These are phyloP conservation scores for Fusarium burgessii DNA, from an alignment of 2,329 filamentous ascomycete species.

Conservation along the genomic window DNA sequence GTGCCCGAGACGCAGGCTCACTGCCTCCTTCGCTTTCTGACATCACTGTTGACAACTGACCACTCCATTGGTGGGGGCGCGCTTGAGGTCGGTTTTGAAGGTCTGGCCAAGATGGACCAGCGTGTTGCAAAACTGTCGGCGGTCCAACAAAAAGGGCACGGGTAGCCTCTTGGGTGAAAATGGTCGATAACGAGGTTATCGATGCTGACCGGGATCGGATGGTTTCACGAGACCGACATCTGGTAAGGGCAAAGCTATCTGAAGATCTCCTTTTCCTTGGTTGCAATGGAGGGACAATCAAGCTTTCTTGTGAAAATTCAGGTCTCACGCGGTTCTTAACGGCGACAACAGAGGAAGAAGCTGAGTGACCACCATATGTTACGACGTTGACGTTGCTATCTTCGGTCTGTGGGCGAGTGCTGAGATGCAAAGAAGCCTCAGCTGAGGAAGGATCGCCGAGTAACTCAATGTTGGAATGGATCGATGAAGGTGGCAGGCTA, in stretches of 20 bases:
- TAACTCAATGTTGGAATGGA: constrained; percentile 64
- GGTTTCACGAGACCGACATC: constrained; percentile 64
- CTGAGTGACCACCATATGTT: constrained; percentile 59
- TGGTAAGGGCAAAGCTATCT: constrained; percentile 63
- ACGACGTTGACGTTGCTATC: constrained; percentile 66
- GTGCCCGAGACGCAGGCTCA: constrained; percentile 61
- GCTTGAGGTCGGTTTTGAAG: constrained; percentile 32
- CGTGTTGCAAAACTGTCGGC: constrained; percentile 45
- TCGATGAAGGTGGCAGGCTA: constrained; percentile 57
- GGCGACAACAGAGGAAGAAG: constrained; percentile 54
- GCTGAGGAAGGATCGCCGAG: constrained; percentile 63
- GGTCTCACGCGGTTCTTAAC: constrained; percentile 50
- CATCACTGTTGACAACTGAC: constrained; percentile 72
- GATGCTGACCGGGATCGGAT: constrained; percentile 66
- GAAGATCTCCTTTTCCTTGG: constrained; percentile 60
- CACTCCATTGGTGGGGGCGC: constrained; percentile 71
- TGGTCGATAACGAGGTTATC: constrained; percentile 66
- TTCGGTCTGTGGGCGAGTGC: constrained; percentile 50
- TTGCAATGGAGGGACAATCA: constrained; percentile 67
- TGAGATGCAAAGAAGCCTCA: constrained; percentile 55
- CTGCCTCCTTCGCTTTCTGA: constrained; percentile 70
- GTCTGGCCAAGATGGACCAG: constrained; percentile 41
- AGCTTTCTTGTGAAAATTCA: constrained; percentile 71
- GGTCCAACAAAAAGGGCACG: constrained; percentile 49
- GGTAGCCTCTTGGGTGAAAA: constrained; percentile 63